Conservation (phyloP, 495 filamentous ascomycete genomes). For the Trichoderma gamsii region DNA sequence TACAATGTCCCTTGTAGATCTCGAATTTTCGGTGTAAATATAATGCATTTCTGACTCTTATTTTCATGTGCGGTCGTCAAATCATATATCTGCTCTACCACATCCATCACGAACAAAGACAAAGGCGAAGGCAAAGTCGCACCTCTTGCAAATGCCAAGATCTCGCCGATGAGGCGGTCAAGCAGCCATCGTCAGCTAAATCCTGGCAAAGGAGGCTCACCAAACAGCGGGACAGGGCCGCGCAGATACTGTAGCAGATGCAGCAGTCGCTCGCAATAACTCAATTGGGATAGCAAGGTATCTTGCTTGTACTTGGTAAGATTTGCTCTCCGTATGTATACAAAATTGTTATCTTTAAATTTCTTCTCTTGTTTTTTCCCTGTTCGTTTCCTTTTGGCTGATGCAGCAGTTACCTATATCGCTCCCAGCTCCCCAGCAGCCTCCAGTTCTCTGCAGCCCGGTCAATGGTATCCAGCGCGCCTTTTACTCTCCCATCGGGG, state of each 20-base stretch:
- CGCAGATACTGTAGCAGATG: not conserved
- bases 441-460: slow-evolving; percentile 39
- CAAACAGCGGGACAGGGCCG: not conserved
- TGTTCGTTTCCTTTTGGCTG: slow-evolving; percentile 21
- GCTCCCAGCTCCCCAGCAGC: slow-evolving; percentile 52
- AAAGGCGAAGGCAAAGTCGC: too few species aligned
- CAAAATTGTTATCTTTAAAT: not conserved
- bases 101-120: too few species aligned
- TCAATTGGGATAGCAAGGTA: not conserved
- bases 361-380: slow-evolving; percentile 17
- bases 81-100: too few species aligned
- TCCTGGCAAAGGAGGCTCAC: not conserved
- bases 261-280: not conserved
- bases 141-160: too few species aligned
- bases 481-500: slow-evolving; percentile 45
- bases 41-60: too few species aligned
- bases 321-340: not conserved
- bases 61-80: too few species aligned
- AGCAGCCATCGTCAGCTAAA: not conserved
- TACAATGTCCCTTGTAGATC: too few species aligned
- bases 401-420: not conserved
- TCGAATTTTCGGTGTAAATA: too few species aligned
- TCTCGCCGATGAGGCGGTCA: not conserved
- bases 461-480: slow-evolving; percentile 40
- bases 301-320: not conserved